A percentile compares a stretch with the other conserved stretches of the same genome.
These are phyloP conservation scores for Taphrina deformans DNA, from an alignment of 1,139 yeast genomes.

Conservation along the genomic window DNA sequence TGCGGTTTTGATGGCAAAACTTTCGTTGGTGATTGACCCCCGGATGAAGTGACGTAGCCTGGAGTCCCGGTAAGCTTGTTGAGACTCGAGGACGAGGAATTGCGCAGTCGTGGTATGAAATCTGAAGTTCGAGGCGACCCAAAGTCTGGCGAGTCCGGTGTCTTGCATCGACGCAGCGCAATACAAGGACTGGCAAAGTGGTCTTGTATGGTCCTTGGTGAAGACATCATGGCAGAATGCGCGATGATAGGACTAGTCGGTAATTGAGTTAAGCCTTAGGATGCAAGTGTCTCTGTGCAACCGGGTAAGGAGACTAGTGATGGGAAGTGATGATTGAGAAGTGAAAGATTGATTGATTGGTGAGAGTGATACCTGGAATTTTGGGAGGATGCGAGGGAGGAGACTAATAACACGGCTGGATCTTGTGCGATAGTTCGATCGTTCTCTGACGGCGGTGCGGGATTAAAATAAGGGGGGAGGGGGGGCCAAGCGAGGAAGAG, in stretches of 20 bases:
- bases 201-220: conserved; percentile 3
- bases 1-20: conserved; percentile 21
- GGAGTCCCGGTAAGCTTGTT: conserved; percentile 18
- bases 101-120: not conserved
- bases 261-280: not conserved
- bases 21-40: conserved; percentile 1
- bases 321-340: too few species aligned
- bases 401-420: not conserved
- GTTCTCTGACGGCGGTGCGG: not conserved
- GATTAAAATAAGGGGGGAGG: not conserved
- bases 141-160: not conserved
- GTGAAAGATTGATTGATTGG: too few species aligned
- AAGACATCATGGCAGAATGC: not conserved
- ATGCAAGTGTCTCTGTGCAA: not conserved
- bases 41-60: conserved; percentile 8
- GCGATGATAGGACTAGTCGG: not conserved
- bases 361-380: not conserved
- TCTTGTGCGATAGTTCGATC: not conserved
- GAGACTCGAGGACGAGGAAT: not conserved
- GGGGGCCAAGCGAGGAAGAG: not conserved
- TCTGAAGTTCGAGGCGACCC: not conserved
- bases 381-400: not conserved
- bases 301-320: not conserved
- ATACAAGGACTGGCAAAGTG: conserved; percentile 15
- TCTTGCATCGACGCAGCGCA: conserved; percentile 2